Conservation (phyloP, 768 basidiomycete genomes). For the Rhodotorula paludigena region DNA sequence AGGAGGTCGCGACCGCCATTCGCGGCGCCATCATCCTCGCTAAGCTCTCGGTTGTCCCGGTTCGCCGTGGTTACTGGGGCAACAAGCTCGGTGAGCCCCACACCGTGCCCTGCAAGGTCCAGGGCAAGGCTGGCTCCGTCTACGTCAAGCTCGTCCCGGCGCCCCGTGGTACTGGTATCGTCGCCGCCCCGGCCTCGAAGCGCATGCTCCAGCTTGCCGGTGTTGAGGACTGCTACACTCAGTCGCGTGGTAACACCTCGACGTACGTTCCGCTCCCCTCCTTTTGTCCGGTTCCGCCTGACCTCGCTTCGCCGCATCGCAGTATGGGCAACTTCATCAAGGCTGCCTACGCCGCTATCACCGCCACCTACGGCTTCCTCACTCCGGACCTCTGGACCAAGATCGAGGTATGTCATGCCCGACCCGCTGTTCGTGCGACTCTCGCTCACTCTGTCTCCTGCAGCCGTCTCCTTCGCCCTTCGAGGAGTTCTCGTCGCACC, state of each 20-base stretch:
- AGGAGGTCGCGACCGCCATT: constrained; percentile 99
- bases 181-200: constrained; percentile 96
- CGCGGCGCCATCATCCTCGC: constrained; percentile 99
- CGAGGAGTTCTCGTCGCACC: constrained; percentile 90
- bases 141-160: constrained; percentile 99
- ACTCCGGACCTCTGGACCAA: constrained; percentile 97
- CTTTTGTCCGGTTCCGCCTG: background rate
- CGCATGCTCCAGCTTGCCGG: constrained; percentile 95
- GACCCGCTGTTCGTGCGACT: constrained; percentile 24
- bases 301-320: background rate
- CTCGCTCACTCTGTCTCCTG: background rate
- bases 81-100: constrained; percentile 97
- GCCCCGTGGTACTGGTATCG: constrained; percentile 97
- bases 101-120: constrained; percentile 97
- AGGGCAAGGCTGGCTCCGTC: constrained; percentile 97
- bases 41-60: constrained; percentile 95
- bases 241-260: constrained; percentile 95
- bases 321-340: constrained; percentile 79
- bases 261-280: constrained; percentile 53
- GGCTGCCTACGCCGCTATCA: constrained; percentile 60
- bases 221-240: constrained; percentile 95
- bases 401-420: constrained; percentile 58
- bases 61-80: constrained; percentile 99
- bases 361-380: constrained; percentile 96
- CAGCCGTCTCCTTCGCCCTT: constrained; percentile 59